These are phyloP conservation scores for Cephaloascus albidus DNA, from an alignment of 805 yeast genomes.

Conservation along the genomic window DNA sequence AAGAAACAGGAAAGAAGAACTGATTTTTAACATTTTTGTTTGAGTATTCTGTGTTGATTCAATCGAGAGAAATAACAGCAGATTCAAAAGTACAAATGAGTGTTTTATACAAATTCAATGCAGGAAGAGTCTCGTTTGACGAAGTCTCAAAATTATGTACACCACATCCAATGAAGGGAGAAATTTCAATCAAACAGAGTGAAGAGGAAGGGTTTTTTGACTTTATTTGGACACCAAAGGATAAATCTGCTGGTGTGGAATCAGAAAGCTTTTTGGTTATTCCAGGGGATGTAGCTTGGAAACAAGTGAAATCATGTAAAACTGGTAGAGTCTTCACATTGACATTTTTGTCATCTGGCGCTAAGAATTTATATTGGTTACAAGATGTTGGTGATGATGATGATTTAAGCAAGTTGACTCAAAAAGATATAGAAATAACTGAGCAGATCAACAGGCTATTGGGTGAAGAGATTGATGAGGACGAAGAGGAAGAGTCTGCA, in stretches of 20 bases:
- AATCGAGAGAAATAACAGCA: too few relatives aligned
- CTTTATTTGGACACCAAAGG: constrained; percentile 67
- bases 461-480: constrained; percentile 17
- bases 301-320: constrained; percentile 55
- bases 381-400: constrained; percentile 68
- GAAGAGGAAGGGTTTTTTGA: constrained; percentile 63
- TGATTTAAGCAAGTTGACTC: constrained; percentile 44
- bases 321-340: constrained; percentile 73
- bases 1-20: too few relatives aligned
- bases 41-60: too few relatives aligned
- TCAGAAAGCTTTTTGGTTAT: constrained; percentile 61
- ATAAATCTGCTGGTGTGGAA: constrained; percentile 32
- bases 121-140: constrained; percentile 66
- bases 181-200: constrained; percentile 47
- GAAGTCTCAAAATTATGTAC: constrained; percentile 53
- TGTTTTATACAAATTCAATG: constrained; percentile 43
- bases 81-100: background rate
- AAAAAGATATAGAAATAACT: constrained; percentile 43
- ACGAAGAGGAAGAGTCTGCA: constrained; percentile 6
- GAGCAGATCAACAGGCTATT: constrained; percentile 39
- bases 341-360: constrained; percentile 55
- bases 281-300: constrained; percentile 82
- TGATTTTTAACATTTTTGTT: too few relatives aligned
- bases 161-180: constrained; percentile 66
- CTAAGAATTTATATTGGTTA: constrained; percentile 59